Evolutionary conservation across 257 asterid species (phyloP).

Genomic region (Eucommia ulmoides): DNA sequence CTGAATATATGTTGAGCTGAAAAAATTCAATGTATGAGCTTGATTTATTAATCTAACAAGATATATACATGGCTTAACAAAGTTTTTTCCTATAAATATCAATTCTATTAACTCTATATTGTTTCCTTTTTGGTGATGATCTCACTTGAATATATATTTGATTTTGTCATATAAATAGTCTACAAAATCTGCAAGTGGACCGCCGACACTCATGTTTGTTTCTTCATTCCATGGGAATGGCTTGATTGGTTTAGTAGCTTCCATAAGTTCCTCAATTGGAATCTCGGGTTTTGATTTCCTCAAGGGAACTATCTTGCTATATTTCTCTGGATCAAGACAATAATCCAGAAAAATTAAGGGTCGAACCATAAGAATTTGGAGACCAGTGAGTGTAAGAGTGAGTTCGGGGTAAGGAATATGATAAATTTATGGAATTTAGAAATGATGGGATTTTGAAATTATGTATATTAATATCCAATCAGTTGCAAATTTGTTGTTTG

Average conservation of each 20-base stretch:
- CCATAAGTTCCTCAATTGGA: conserved; percentile 38
- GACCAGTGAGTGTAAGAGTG: neutral
- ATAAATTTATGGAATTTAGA: neutral
- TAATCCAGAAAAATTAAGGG: conserved; percentile 36
- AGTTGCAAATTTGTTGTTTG: neutral
- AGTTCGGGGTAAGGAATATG: neutral
- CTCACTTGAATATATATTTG: too few relatives aligned
- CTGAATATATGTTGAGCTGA: too few relatives aligned
- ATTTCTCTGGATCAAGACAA: conserved; percentile 13
- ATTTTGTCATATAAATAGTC: too few relatives aligned
- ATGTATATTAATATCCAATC: neutral
- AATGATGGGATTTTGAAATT: neutral
- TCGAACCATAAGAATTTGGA: too few relatives aligned
- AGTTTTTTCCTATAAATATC: too few relatives aligned
- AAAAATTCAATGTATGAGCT: too few relatives aligned
- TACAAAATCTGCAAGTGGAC: too few relatives aligned
- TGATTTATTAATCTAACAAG: too few relatives aligned
- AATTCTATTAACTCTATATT: too few relatives aligned
- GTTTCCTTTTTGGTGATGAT: too few relatives aligned
- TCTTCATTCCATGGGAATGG: conserved; percentile 45
- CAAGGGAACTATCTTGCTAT: conserved; percentile 30
- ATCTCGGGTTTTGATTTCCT: conserved; percentile 38
- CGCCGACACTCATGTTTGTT: conserved; percentile 49
- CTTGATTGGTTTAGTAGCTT: conserved; percentile 47
- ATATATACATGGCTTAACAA: too few relatives aligned